Percentiles rank a stretch among this genome's conserved stretches.
Evolutionary conservation across 306 rosid species (phyloP).

Genomic region (Acacia acuminata): DNA sequence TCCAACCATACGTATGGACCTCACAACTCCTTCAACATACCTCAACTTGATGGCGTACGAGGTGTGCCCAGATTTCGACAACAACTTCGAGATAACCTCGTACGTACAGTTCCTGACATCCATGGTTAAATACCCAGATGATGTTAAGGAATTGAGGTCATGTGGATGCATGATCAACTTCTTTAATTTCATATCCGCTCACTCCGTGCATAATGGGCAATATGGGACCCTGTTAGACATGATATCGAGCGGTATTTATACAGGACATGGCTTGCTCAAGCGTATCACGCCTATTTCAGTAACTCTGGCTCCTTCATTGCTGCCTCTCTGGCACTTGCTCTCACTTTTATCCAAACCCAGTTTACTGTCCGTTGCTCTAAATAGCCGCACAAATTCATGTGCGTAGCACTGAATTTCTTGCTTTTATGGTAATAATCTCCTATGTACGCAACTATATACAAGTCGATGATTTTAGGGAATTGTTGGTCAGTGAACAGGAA

Average conservation of each 20-base stretch:
- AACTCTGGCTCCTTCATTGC: not conserved
- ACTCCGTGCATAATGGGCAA: not conserved
- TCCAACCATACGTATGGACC: not conserved
- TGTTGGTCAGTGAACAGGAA: not conserved
- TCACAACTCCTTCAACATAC: not conserved
- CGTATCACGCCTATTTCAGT: not conserved
- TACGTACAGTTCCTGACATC: constrained; percentile 28
- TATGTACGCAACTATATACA: too few species aligned
- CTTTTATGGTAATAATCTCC: not conserved
- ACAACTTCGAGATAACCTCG: constrained; percentile 30
- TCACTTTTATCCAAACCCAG: not conserved
- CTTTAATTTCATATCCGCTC: not conserved
- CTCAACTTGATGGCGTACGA: constrained; percentile 29
- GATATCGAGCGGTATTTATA: not conserved
- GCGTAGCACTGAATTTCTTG: not conserved
- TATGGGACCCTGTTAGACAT: not conserved
- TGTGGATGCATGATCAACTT: not conserved
- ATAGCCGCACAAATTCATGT: not conserved
- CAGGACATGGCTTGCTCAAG: not conserved
- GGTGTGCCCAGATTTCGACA: constrained; percentile 37
- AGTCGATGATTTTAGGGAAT: not conserved
- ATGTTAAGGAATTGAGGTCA: not conserved
- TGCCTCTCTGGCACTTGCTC: not conserved
- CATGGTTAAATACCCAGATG: not conserved
- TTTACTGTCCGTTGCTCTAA: not conserved